Conservation (phyloP, 768 basidiomycete genomes). For the Hygrocybe punicea region DNA sequence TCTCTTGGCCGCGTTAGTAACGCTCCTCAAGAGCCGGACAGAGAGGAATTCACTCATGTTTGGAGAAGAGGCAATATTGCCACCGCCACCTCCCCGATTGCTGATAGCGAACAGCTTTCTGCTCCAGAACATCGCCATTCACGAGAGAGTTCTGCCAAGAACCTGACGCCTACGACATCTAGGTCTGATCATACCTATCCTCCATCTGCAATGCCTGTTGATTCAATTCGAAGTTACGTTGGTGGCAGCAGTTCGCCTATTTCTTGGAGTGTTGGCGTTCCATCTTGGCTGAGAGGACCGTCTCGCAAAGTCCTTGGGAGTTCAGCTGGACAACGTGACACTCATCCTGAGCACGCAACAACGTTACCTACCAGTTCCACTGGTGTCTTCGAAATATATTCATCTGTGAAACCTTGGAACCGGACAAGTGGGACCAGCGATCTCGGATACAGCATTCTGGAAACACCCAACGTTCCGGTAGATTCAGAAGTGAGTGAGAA, state of each 20-base stretch:
- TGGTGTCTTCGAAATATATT: slow-evolving; percentile 60
- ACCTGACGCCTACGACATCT: slow-evolving; percentile 23
- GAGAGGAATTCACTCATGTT: slow-evolving; percentile 73
- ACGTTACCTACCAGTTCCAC: slow-evolving; percentile 27
- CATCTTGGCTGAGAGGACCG: slow-evolving; percentile 62
- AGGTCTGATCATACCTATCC: slow-evolving; percentile 69
- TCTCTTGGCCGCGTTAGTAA: slow-evolving; percentile 27
- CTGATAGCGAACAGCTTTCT: slow-evolving; percentile 15
- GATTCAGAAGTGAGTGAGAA: slow-evolving; percentile 69
- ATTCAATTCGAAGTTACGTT: slow-evolving; percentile 38
- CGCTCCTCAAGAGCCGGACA: slow-evolving; percentile 31
- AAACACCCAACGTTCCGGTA: slow-evolving; percentile 59
- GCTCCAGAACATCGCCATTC: slow-evolving; percentile 14
- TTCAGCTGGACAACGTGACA: slow-evolving; percentile 21
- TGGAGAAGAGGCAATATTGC: slow-evolving; percentile 57
- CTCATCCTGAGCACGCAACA: slow-evolving; percentile 24
- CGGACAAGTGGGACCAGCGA: slow-evolving; percentile 47
- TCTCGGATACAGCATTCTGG: slow-evolving; percentile 77
- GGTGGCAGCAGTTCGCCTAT: slow-evolving; percentile 38
- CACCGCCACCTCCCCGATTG: slow-evolving; percentile 46
- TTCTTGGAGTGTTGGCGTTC: slow-evolving; percentile 65
- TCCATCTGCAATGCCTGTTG: slow-evolving; percentile 57
- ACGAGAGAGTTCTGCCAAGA: slow-evolving; percentile 10
- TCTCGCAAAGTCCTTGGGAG: slow-evolving; percentile 37
- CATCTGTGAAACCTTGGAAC: slow-evolving; percentile 36